A percentile compares a stretch with the other conserved stretches of the same genome.
Evolutionary conservation across 164 flowering plant species (phyloP).

Genomic region (Berberis vulgaris): DNA sequence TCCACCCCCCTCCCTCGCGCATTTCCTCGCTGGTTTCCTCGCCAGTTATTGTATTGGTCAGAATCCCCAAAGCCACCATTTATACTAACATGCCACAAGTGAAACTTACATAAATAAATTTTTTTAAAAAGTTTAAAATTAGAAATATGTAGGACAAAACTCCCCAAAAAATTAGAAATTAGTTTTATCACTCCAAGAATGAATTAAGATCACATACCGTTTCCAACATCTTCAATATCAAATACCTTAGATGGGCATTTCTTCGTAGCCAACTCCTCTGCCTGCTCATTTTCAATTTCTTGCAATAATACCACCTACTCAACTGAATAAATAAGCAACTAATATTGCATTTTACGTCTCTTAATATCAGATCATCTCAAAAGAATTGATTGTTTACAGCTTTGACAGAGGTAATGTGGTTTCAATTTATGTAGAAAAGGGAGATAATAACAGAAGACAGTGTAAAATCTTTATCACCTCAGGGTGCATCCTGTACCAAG

Average conservation of each 20-base stretch:
- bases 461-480: constrained; percentile 45
- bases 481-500: constrained; percentile 97
- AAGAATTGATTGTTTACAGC: no score
- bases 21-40: no score
- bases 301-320: constrained; percentile 62
- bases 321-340: constrained; percentile 3
- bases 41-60: no score
- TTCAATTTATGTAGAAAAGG: background rate
- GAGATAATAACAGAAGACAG: background rate
- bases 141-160: no score
- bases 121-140: no score
- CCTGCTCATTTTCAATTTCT: constrained; percentile 55
- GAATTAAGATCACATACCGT: constrained; percentile 30
- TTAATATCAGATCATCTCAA: background rate
- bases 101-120: no score
- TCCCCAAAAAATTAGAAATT: background rate
- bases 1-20: no score
- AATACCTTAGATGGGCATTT: constrained; percentile 82
- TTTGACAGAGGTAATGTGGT: no score
- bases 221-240: constrained; percentile 78
- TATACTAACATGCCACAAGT: no score
- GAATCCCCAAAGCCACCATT: no score
- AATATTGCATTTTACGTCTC: background rate
- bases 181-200: background rate
- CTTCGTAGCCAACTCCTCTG: constrained; percentile 46